phyloP scores from a whole-genome alignment of 352 stramenopile species.

The Phytophthora multivora region DNA sequence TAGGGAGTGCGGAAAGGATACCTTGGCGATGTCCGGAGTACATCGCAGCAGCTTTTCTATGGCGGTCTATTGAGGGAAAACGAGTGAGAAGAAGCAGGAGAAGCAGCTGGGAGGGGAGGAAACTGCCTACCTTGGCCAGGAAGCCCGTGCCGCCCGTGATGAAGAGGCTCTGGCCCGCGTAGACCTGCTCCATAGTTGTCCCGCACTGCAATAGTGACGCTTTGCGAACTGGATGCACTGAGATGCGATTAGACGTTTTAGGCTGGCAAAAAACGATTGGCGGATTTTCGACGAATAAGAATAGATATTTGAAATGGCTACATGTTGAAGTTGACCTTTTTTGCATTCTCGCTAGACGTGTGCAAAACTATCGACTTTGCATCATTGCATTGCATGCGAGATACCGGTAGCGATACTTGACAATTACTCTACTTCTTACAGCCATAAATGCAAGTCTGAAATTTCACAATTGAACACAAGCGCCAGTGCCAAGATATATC shows the following conservation, averaged over 20 bases:
- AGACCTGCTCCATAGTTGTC: constrained; percentile 55
- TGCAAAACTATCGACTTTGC: not conserved
- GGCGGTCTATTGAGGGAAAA: constrained; percentile 43
- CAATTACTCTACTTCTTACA: too few species aligned
- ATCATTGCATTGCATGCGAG: too few species aligned
- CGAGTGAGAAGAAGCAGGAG: constrained; percentile 8
- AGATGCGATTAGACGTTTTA: constrained; percentile 12
- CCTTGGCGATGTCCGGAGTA: constrained; percentile 57
- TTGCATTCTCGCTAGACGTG: not conserved
- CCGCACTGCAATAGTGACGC: not conserved
- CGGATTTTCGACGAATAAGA: constrained; percentile 2
- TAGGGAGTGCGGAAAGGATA: constrained; percentile 9
- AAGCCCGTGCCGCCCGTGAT: constrained; percentile 89
- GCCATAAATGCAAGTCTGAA: too few species aligned
- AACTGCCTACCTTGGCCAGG: constrained; percentile 66
- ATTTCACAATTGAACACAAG: too few species aligned
- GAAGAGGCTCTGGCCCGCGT: constrained; percentile 72
- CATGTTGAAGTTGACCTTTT: constrained; percentile 6
- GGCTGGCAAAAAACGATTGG: not conserved
- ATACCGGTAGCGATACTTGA: too few species aligned
- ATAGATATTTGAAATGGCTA: constrained; percentile 6
- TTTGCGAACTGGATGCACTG: constrained; percentile 13
- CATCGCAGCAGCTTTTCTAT: constrained; percentile 85
- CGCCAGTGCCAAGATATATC: too few species aligned
- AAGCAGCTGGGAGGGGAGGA: not conserved